Base-by-base conservation (phyloP, 306 rosid species). In the Lathyrus aphaca region DNA sequence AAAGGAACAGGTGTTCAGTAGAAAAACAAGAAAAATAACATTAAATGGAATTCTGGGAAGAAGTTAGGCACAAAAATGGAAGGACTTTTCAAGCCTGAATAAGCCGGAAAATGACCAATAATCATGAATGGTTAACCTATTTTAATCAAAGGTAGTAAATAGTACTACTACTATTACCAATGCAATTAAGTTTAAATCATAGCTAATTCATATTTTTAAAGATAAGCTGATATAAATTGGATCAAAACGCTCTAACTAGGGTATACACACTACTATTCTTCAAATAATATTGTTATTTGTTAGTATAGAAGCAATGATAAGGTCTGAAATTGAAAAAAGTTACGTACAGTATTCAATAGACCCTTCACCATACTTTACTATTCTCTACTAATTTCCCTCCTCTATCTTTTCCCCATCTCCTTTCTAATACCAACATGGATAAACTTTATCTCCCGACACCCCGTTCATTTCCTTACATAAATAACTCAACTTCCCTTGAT, bases 261-360 rank as follows among this genome's bases (percentile, higher is more conserved):
- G 67, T 61, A 37, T 16, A 11, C 13, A 61, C 30, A 10, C 15
- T 16, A 61, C 14, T 61, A 38, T 38, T 38, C 30, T 39, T 38
- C 49, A 9, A 3, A 61, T 17, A 17, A 39, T 61, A 38, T 5
- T 38, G 48, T 11, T 61, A n/a, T 40, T 38, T 61, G 67, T 27
- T 37, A 17, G 10, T 35, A 8, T 32, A 59, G 6, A 32, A 15
- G 44, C 9, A 32, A 59, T 9, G 25, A 58, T 32, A 58, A 58
- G 8, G 64, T 8, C 64, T 58, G 43, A 58, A 58, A 58, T 3
- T 58, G 64, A 58, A 56, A 56, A 25, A 12, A 11, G 11, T 27
- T 27, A 56, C 39, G 3, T 5, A 27, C 10, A 12, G 17, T 46
- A 25, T 13, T 56, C 23, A 6, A 27, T 37, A 25, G 21, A 57